These are phyloP conservation scores for Apiotrichum sp. DNA, from an alignment of 1,284 basidiomycete genomes.

Conservation along the genomic window DNA sequence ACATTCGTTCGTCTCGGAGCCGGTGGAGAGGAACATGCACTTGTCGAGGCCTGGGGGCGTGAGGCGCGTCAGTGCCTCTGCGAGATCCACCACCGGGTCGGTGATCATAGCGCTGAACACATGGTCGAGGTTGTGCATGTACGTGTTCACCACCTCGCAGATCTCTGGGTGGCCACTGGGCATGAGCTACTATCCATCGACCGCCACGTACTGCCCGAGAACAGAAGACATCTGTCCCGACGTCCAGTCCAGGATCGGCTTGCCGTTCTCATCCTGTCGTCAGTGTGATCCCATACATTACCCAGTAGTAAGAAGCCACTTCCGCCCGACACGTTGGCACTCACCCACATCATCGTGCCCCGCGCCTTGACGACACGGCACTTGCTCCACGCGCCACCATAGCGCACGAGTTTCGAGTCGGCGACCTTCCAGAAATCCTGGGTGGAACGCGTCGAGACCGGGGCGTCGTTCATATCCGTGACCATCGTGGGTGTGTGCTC, in stretches of 20 bases:
- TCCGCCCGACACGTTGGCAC: not conserved
- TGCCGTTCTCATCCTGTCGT: constrained; percentile 25
- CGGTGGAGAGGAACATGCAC: constrained; percentile 34
- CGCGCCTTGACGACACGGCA: constrained; percentile 20
- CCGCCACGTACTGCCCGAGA: constrained; percentile 23
- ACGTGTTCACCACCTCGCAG: constrained; percentile 20
- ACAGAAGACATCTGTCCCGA: constrained; percentile 33
- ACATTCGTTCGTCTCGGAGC: constrained; percentile 32
- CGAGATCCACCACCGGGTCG: constrained; percentile 29
- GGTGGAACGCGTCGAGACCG: not conserved
- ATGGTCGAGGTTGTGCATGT: constrained; percentile 33
- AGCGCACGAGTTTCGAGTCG: constrained; percentile 22
- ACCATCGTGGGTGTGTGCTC: not conserved
- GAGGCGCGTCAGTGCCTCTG: constrained; percentile 21
- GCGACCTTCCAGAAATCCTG: constrained; percentile 23
- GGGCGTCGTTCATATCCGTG: not conserved
- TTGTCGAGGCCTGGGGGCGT: constrained; percentile 25
- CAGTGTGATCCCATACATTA: not conserved
- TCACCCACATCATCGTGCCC: constrained; percentile 15
- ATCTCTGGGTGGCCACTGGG: constrained; percentile 33
- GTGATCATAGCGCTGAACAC: constrained; percentile 33
- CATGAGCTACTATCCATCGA: not conserved
- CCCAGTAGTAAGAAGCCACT: not conserved
- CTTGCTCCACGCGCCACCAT: constrained; percentile 15
- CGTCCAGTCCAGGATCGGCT: constrained; percentile 36